Conservation (phyloP, 805 yeast genomes). For the Alloascoidea hylecoeti region DNA sequence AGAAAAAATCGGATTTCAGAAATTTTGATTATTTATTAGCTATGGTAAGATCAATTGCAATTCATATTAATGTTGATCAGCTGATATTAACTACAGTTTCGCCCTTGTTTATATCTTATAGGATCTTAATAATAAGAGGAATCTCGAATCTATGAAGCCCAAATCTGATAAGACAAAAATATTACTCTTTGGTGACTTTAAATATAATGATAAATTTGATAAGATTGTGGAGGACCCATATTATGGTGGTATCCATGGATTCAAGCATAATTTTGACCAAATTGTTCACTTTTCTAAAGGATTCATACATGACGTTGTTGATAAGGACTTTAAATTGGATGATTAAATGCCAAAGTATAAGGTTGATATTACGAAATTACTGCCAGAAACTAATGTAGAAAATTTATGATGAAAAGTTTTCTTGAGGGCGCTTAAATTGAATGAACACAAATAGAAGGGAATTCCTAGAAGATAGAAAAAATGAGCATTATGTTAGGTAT, state of each 20-base stretch:
- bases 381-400: too few species aligned
- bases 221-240: slow-evolving; percentile 79
- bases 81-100: background rate
- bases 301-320: slow-evolving; percentile 29
- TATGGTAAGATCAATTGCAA: slow-evolving; percentile 18
- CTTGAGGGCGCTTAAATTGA: too few species aligned
- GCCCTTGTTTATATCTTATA: slow-evolving; percentile 1
- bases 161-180: slow-evolving; percentile 29
- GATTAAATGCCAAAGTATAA: too few species aligned
- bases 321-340: slow-evolving; percentile 1
- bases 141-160: slow-evolving; percentile 27
- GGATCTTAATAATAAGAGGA: slow-evolving; percentile 32
- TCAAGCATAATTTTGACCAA: slow-evolving; percentile 67
- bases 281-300: slow-evolving; percentile 61
- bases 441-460: too few species aligned
- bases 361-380: too few species aligned
- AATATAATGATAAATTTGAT: slow-evolving; percentile 31
- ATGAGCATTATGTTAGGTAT: too few species aligned
- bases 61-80: too few species aligned
- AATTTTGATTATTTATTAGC: slow-evolving; percentile 43
- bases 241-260: slow-evolving; percentile 78
- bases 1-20: slow-evolving; percentile 21
- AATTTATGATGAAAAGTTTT: too few species aligned
- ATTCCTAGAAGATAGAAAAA: too few species aligned
- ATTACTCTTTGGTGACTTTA: slow-evolving; percentile 72